Evolutionary conservation across 176 grass and related monocot genomes (phyloP).

Genomic region (Puya raimondii): DNA sequence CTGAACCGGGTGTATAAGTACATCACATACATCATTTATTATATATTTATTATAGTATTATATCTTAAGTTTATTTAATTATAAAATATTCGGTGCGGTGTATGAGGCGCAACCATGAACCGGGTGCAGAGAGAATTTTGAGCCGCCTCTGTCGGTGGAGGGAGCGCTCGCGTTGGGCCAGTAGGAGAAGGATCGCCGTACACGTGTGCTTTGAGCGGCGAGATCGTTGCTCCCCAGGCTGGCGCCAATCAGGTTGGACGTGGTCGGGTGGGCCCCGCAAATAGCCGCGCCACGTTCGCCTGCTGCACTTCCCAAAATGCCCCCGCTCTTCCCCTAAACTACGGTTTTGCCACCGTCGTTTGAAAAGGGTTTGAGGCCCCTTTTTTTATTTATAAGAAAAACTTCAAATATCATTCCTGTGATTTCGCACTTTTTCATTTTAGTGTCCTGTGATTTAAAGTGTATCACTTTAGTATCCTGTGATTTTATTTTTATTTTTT

Average conservation of each 20-base stretch:
- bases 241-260: neutral
- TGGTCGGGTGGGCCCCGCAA: neutral
- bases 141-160: slow-evolving; percentile 3
- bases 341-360: slow-evolving; percentile 13
- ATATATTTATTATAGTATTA: too few relatives aligned
- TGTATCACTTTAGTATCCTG: neutral
- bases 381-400: too few relatives aligned
- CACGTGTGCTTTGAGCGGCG: neutral
- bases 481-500: too few relatives aligned
- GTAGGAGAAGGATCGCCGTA: neutral
- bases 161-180: neutral
- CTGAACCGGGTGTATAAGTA: too few relatives aligned
- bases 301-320: neutral
- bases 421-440: too few relatives aligned
- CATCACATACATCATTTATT: too few relatives aligned
- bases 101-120: too few relatives aligned
- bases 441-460: too few relatives aligned
- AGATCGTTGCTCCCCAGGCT: neutral
- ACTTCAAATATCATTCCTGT: too few relatives aligned
- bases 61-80: too few relatives aligned
- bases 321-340: slow-evolving; percentile 8
- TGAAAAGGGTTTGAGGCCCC: neutral
- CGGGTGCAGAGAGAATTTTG: too few relatives aligned
- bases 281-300: neutral
- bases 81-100: too few relatives aligned